These are phyloP conservation scores for Lentinula boryana DNA, from an alignment of 768 basidiomycete species.

Conservation along the genomic window DNA sequence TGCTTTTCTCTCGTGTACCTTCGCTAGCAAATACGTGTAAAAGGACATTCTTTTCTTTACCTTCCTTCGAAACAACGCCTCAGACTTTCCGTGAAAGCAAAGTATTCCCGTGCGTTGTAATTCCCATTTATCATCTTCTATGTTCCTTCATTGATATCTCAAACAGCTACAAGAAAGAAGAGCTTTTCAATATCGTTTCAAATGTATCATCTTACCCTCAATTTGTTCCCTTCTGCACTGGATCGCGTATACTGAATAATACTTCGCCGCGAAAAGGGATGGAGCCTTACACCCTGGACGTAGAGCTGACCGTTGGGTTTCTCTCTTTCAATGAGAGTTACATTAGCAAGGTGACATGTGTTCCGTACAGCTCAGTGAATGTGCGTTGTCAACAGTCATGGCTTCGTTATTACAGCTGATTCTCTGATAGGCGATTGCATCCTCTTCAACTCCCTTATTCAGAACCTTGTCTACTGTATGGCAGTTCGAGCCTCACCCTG, in stretches of 20 bases:
- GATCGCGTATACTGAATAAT: conserved; percentile 53
- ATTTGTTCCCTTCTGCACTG: conserved; percentile 88
- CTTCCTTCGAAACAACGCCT: conserved; percentile 29
- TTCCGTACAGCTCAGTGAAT: conserved; percentile 72
- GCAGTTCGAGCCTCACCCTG: conserved; percentile 58
- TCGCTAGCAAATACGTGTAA: not conserved
- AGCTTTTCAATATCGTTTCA: conserved; percentile 83
- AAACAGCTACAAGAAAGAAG: conserved; percentile 66
- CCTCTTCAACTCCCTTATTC: conserved; percentile 69
- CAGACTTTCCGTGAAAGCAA: conserved; percentile 80
- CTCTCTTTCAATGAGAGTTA: conserved; percentile 85
- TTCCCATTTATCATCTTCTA: not conserved
- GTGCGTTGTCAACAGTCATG: conserved; percentile 36
- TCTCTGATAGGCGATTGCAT: conserved; percentile 54
- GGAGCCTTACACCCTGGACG: conserved; percentile 49
- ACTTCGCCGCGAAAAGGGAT: conserved; percentile 24
- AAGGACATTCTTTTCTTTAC: conserved; percentile 36
- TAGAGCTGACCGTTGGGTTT: conserved; percentile 86
- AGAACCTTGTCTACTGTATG: conserved; percentile 65
- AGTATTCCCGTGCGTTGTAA: conserved; percentile 71
- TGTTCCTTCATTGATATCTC: conserved; percentile 8
- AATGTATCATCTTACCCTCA: conserved; percentile 80
- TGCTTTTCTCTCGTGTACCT: not conserved
- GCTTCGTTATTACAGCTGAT: conserved; percentile 7
- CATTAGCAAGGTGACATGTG: conserved; percentile 76